Evolutionary conservation across 176 grass and related monocot genomes (phyloP), one percentile per base, ranked within the genome.

Genomic region (Tuctoria greenei): DNA sequence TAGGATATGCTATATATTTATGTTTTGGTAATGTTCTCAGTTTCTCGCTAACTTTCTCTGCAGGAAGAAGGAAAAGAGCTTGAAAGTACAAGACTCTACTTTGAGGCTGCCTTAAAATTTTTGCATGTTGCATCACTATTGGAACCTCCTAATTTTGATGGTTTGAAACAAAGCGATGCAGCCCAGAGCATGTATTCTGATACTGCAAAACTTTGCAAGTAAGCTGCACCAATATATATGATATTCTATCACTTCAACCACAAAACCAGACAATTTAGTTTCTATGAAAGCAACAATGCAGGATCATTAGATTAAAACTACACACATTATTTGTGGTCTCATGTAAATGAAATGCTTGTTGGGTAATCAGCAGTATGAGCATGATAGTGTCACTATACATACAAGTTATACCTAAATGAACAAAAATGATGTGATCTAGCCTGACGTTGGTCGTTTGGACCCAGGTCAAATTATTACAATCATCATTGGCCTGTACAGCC

Each of bases 191-290:
- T 95, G 83, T 98, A 94, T 85, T 98, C 84, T 34, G 95, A 98
- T 67, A 98, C 91, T 5, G 95, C 95, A 79, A 98, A 88, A 92
- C 82, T 98, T 42, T 98, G 95, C 95, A 84, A 88, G 95, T 98
- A 98, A 93, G 90, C 46, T 47, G 54, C 65, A 46, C 15, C 15
- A 76, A 54, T 72, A 83, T 75, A 65, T 70, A n/a, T 80, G 27
- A 34, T 79, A 69, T 54, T 25, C 23, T 79, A 52, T 64, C 72
- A 36, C 25, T 65, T 43, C 35, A 68, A 55, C 42, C 42, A 66
- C 15, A 24, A 14, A 51, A 55, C 42, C 42, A 66, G 20, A 24
- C 18, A 51, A 54, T 67, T 82, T 60, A 18, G 9, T 73, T 83
- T 60, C 20, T 66, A 54, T 42, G 34, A 59, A 40, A 56, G 47